phyloP scores from a whole-genome alignment of 1,284 basidiomycete species.

The Ceratobasidium sp. region DNA sequence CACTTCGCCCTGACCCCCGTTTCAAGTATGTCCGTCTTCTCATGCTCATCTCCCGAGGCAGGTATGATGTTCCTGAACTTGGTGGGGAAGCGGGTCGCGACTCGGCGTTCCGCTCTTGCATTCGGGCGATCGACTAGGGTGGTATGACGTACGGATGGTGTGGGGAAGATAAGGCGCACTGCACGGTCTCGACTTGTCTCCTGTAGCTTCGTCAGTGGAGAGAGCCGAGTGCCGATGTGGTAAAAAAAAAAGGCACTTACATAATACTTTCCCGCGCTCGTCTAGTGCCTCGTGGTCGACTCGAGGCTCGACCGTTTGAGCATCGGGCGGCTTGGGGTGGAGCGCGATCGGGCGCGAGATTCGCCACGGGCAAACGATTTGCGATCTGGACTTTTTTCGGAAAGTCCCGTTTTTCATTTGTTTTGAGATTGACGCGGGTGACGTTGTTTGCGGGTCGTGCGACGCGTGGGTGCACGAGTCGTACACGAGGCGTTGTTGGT shows the following conservation, averaged over 20 bases:
- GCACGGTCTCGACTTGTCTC: too few relatives aligned
- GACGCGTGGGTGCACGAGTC: too few relatives aligned
- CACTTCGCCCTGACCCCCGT: conserved; percentile 6
- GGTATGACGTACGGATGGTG: not conserved
- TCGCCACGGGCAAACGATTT: too few relatives aligned
- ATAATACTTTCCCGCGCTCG: conserved; percentile 3
- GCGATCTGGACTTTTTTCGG: too few relatives aligned
- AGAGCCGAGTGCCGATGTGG: not conserved
- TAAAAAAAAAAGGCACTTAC: not conserved
- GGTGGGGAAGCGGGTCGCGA: conserved; percentile 1
- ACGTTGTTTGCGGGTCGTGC: too few relatives aligned
- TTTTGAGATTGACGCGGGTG: too few relatives aligned
- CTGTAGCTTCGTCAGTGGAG: not conserved
- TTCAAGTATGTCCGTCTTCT: conserved; percentile 19
- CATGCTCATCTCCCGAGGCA: not conserved
- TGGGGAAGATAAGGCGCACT: not conserved
- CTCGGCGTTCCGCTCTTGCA: not conserved
- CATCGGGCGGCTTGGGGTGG: not conserved
- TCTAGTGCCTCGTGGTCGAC: not conserved
- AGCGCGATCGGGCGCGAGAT: not conserved
- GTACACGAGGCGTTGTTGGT: too few relatives aligned
- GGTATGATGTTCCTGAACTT: conserved; percentile 1
- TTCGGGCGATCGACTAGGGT: not conserved
- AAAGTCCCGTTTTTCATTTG: too few relatives aligned
- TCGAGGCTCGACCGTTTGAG: not conserved